Base-by-base conservation (phyloP, 2,329 filamentous ascomycete genomes). In the Geosmithia flava region DNA sequence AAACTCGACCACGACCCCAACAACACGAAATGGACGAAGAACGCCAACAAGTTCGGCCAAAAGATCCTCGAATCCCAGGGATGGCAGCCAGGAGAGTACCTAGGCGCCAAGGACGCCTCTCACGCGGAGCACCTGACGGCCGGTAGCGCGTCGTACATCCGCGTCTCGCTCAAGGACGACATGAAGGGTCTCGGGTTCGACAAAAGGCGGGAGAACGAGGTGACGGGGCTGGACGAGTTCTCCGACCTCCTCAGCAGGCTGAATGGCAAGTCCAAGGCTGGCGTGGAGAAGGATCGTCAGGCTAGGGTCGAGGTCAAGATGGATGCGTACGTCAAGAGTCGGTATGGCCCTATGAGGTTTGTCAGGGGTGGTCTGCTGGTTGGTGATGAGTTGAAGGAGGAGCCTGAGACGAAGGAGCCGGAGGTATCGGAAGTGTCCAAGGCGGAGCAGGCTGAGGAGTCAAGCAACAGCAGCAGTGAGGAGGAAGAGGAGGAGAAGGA, bases 1-100 rank as follows among this genome's bases (percentile, higher is more conserved):
- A 95, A 91, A 68, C 81, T 97, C 60, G 85, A 84, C 55, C 76
- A 85, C 62, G 93, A 98, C 67, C 93, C 93, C 7, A 96, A 97
- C 69, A 98, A 97, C 66, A 95, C 87, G 45, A 81, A 79, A 74
- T 98, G 93, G 93, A 82, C 84, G 49, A 82, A 83, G 58, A 84
- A 90, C 62, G 87, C 84, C 54, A 77, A 76, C 49, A 83, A 81
- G 48, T 97, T 93, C 63, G 93, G 93, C 56, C 90, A 95, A 64
- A 87, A 82, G 60, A 91, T 97, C 55, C 81, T 98, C 59, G 80
- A 83, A 46, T 75, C 84, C 16, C 89, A 96, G 59, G 93, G 93
- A 54, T 98, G 93, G 93, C 77, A 83, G 52, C 88, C 90, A 0
- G 93, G 93, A 37, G 76, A 84, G 54, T 86, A 80, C 47, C 78